Evolutionary conservation across 1,139 yeast genomes (phyloP), one percentile per base, ranked within the genome.

Genomic region (Eremothecium gossypii): DNA sequence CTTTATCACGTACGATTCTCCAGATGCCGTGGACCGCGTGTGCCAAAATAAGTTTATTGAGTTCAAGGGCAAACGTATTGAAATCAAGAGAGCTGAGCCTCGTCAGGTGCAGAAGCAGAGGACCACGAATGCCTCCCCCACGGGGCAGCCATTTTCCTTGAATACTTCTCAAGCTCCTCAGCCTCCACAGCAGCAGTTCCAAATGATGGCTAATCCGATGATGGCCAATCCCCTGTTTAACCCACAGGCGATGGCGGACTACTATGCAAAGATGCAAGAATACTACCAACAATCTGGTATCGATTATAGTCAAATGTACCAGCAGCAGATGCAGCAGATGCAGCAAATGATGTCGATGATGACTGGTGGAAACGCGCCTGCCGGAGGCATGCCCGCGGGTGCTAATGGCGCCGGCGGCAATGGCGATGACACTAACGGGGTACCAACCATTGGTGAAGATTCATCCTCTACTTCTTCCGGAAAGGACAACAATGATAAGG

Each of bases 21-120:
- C 96, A 30, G 91, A 83, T 41, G 97, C 97, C 9, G 97, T 91
- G 36, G 98, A 91, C 58, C 74, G 81, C 55, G 95, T 87, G 45
- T 83, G 94, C 46, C 84, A 80, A 45, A 83, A 82, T 62, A 83
- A 84, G 65, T 85, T 79, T 58, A 74, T 87, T 50, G 78, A 82
- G 45, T 79, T 87, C 52, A 87, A 87, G 61, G 96, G 95, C 41
- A 85, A 83, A 63, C 79, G 86, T 38, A 86, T 91, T 77, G 98
- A 91, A 65, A 95, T 91, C 47, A 91, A 91, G 65, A 77, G 96
- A 55, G 99, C 99, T n/a, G 96, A 89, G 61, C 97, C 98, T 49
- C 76, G 97, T 63, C 79, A 72, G 65, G 64, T 66, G 48, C 80
- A 74, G 57, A 71, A 69, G 49, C 67, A 66, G 50, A 60, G 62